Base-by-base conservation (phyloP, 331 rosid genomes). In the Cydonia oblonga region DNA sequence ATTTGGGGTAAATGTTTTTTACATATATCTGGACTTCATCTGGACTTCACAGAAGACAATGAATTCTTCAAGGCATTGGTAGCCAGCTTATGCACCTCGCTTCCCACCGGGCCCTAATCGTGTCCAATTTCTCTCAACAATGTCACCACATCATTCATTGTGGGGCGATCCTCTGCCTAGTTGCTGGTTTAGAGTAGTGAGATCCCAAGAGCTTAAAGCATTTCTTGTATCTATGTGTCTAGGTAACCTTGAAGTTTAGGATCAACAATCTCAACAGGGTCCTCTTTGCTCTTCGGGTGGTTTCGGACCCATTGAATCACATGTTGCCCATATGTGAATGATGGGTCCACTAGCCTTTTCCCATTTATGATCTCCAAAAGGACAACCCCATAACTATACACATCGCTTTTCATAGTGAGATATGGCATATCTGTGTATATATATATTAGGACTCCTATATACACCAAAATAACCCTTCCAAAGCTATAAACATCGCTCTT, bases 121-220 rank as follows among this genome's bases (percentile, higher is more conserved):
- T 86, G 96, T 33, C 84, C 81, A 69, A 93, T 86, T 72, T 86
- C 95, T 49, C 87, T 80, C 52, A 93, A 76, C 78, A 93, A 82
- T 38, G 89, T 97, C 0, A 91, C 96, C 4, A 90, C 96, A n/a
- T 90, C 98, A 74, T 93, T 93, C 98, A 93, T 93, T 19, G 88
- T 89, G 3, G 98, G 98, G 2, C 97, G 95, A 59, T 93, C 92
- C 0, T 87, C 86, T 0, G 91, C 89, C 2, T 95, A 87, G 42
- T 84, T 84, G 71, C 91, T 89, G 1, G 96, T 89, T 30, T 97
- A 93, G 32, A 90, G 79, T 35, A 93, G 89, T 2, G 96, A 81
- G 25, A 93, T 90, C 26, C 96, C 97, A 2, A 93, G 87, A 13
- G 93, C 92, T 62, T 90, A 92, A 2, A 93, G 81, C 88, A 93